Conservation (phyloP, 176 grass and related monocot species). For the Areca catechu region DNA sequence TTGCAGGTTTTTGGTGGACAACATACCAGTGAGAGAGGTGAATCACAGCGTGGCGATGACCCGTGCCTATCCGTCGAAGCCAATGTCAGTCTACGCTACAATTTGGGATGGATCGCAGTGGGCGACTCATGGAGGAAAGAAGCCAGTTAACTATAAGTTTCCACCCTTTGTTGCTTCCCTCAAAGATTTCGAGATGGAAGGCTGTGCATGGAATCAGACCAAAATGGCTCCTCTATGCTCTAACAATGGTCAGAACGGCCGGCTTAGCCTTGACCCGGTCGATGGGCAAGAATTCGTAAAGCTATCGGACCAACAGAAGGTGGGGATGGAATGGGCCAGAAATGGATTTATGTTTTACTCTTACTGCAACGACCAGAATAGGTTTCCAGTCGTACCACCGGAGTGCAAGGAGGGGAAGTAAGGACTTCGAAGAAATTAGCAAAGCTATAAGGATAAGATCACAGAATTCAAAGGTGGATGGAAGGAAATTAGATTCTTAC, state of each 20-base stretch:
- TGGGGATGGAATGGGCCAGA: slow-evolving; percentile 7
- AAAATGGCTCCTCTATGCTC: too few species aligned
- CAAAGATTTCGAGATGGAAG: neutral
- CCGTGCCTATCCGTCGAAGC: slow-evolving; percentile 3
- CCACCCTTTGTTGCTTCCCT: slow-evolving; percentile 3
- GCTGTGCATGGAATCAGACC: too few species aligned
- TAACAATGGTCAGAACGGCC: too few species aligned
- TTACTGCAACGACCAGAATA: slow-evolving; percentile 2
- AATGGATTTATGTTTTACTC: slow-evolving; percentile 13
- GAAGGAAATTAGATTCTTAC: too few species aligned
- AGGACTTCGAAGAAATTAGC: too few species aligned
- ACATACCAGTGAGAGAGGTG: slow-evolving; percentile 11
- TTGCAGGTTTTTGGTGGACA: slow-evolving; percentile 10
- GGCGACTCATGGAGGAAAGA: slow-evolving; percentile 11
- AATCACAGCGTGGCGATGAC: slow-evolving; percentile 6
- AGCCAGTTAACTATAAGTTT: slow-evolving; percentile 13
- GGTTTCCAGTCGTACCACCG: slow-evolving; percentile 8
- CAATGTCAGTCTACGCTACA: slow-evolving; percentile 3
- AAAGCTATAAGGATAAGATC: too few species aligned
- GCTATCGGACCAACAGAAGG: neutral
- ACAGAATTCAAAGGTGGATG: too few species aligned
- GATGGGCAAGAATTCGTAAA: neutral
- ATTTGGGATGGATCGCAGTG: slow-evolving; percentile 5
- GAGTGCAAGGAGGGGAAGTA: slow-evolving; percentile 6
- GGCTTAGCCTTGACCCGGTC: too few species aligned